Conservation (phyloP, 805 yeast genomes). For the Candida mattraensis region DNA sequence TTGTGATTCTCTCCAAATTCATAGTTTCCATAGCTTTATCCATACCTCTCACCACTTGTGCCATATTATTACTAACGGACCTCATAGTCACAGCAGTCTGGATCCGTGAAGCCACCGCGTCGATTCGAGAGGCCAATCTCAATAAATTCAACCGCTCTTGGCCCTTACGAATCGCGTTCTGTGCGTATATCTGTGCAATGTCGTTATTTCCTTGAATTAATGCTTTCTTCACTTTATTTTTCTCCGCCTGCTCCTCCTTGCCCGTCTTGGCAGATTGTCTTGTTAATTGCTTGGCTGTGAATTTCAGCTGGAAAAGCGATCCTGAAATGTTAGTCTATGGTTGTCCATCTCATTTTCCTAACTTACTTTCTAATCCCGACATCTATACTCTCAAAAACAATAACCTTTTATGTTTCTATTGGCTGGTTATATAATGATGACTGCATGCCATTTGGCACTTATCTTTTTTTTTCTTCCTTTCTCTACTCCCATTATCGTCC, state of each 20-base stretch:
- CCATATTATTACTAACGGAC: slow-evolving; percentile 91
- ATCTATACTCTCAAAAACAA: too few relatives aligned
- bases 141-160: slow-evolving; percentile 82
- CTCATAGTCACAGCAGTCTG: slow-evolving; percentile 99
- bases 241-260: slow-evolving; percentile 85
- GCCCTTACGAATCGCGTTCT: slow-evolving; percentile 89
- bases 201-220: slow-evolving; percentile 83
- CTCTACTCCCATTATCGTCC: too few relatives aligned
- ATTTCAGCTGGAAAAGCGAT: slow-evolving; percentile 68
- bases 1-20: slow-evolving; percentile 89
- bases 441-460: slow-evolving; percentile 2
- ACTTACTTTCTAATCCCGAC: slow-evolving; percentile 45
- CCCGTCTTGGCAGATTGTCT: slow-evolving; percentile 89
- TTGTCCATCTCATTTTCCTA: slow-evolving; percentile 15
- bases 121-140: slow-evolving; percentile 83
- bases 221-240: slow-evolving; percentile 87
- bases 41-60: slow-evolving; percentile 91
- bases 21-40: slow-evolving; percentile 92
- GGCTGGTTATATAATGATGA: neutral
- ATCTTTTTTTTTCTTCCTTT: slow-evolving; percentile 3
- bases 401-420: too few relatives aligned
- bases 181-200: slow-evolving; percentile 91
- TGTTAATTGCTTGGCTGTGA: slow-evolving; percentile 90
- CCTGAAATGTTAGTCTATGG: slow-evolving; percentile 32
- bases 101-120: slow-evolving; percentile 92